Percentiles rank a stretch among this genome's conserved stretches.
These are phyloP conservation scores for Geotrichum fermentans DNA, from an alignment of 1,139 yeast species.

Conservation along the genomic window DNA sequence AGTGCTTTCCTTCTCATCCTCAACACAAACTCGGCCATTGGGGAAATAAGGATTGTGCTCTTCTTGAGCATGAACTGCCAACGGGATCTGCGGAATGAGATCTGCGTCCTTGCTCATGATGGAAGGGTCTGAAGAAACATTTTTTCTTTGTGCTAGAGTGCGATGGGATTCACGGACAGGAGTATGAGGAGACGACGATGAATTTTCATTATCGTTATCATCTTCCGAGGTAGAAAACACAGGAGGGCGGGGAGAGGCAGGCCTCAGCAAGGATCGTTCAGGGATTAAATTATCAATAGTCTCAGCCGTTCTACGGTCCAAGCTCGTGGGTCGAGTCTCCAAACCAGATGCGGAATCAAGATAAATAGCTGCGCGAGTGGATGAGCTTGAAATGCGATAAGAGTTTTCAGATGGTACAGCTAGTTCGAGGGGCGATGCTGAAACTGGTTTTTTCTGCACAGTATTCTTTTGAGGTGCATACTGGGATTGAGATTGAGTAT, in stretches of 20 bases:
- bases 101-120: background rate
- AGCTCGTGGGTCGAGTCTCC: conserved; percentile 11
- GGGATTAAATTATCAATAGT: conserved; percentile 5
- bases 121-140: conserved; percentile 3
- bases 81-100: conserved; percentile 12
- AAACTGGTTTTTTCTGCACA: conserved; percentile 9
- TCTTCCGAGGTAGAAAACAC: background rate
- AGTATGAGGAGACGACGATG: conserved; percentile 19
- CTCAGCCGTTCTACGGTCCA: conserved; percentile 2
- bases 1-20: conserved; percentile 23
- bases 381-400: conserved; percentile 10
- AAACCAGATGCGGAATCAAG: conserved; percentile 9
- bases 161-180: conserved; percentile 5
- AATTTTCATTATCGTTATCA: conserved; percentile 13
- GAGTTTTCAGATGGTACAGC: conserved; percentile 11
- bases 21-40: background rate
- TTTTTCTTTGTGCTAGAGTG: background rate
- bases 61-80: conserved; percentile 7
- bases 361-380: conserved; percentile 21
- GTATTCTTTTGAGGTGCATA: too few species aligned
- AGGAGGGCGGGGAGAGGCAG: conserved; percentile 17
- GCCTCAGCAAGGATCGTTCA: conserved; percentile 15
- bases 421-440: background rate
- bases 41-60: conserved; percentile 11
- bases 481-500: conserved; percentile 3